Base-by-base conservation (phyloP, 805 yeast genomes). In the Kodamaea sagamina region DNA sequence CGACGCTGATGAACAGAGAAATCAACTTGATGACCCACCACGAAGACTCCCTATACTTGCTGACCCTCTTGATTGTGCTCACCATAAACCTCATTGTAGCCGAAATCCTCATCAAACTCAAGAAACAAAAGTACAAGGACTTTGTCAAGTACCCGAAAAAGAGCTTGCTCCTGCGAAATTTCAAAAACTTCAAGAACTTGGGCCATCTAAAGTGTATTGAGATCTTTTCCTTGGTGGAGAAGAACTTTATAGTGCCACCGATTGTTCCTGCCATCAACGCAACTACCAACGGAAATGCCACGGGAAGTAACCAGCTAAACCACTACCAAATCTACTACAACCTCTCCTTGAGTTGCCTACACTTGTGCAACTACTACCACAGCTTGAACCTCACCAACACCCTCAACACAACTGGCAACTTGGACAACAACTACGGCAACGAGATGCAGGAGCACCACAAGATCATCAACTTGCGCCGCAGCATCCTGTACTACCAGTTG, bases 401-500 rank as follows among this genome's bases (percentile, higher is more conserved):
- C 9, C 51, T 54, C 13, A 51, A 53, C 40, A 43, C 47, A 15
- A 36, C 44, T 9, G 24, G 39, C 4, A 39, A 36, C 24, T 28
- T 37, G 21, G 49, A 44, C 16, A 58, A 54, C 39, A 47, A 46
- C 42, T 51, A 46, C 39, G 48, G 54, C 11, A 46, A 53, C 27
- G 53, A 57, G 34, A 49, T 48, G 11, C 61, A 60, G 42, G 63
- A 62, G 31, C 66, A 65, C 41, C 68, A 64, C 29, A 62, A 62
- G 40, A 51, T 64, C 18, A 42, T 58, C 21, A 49, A 63, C 47
- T 49, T 64, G 19, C 47, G 61, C 28, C 54, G 59, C 32, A 55
- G 65, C n/a, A 55, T 67, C 17, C 54, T 66, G 7, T 63, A 52
- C 42, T 65, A 52, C 45, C 68, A 63, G 42, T 46, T 66, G 22